phyloP scores from a whole-genome alignment of 768 basidiomycete species.

The Termitomyces titanicus region DNA sequence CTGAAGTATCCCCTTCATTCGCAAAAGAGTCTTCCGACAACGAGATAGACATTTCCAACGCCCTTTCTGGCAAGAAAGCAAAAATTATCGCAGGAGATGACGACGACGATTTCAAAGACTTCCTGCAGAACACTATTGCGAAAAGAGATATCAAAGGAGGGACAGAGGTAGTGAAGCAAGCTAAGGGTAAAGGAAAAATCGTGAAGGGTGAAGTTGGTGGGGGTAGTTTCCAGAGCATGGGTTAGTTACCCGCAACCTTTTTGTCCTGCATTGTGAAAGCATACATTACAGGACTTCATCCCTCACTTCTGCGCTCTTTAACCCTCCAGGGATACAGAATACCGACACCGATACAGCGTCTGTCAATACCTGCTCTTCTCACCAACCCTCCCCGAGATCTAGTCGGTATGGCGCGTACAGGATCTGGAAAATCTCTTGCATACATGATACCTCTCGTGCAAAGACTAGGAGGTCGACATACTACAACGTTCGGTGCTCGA shows the following conservation, averaged over 20 bases:
- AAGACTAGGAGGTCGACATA: constrained; percentile 77
- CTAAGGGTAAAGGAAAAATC: constrained; percentile 68
- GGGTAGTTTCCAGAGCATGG: constrained; percentile 96
- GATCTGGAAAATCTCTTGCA: constrained; percentile 95
- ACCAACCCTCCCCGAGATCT: constrained; percentile 85
- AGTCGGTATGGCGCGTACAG: constrained; percentile 97
- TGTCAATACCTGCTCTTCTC: constrained; percentile 82
- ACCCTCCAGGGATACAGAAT: constrained; percentile 91
- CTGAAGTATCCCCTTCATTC: constrained; percentile 7
- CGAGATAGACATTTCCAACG: constrained; percentile 62
- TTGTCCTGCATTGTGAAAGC: constrained; percentile 4
- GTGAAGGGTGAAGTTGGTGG: constrained; percentile 81
- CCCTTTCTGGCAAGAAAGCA: constrained; percentile 47
- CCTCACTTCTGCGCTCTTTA: constrained; percentile 77
- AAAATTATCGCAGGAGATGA: constrained; percentile 37
- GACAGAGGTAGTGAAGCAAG: constrained; percentile 71
- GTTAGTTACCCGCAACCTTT: constrained; percentile 37
- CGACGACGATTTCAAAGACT: constrained; percentile 57
- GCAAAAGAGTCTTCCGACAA: constrained; percentile 16
- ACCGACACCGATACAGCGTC: constrained; percentile 95
- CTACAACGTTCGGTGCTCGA: constrained; percentile 75
- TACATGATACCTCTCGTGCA: constrained; percentile 93
- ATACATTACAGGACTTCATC: constrained; percentile 63
- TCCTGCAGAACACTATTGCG: constrained; percentile 66
- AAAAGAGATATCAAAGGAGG: constrained; percentile 75